Conservation (phyloP, 2,329 filamentous ascomycete genomes). For the Pseudopithomyces maydicus region DNA sequence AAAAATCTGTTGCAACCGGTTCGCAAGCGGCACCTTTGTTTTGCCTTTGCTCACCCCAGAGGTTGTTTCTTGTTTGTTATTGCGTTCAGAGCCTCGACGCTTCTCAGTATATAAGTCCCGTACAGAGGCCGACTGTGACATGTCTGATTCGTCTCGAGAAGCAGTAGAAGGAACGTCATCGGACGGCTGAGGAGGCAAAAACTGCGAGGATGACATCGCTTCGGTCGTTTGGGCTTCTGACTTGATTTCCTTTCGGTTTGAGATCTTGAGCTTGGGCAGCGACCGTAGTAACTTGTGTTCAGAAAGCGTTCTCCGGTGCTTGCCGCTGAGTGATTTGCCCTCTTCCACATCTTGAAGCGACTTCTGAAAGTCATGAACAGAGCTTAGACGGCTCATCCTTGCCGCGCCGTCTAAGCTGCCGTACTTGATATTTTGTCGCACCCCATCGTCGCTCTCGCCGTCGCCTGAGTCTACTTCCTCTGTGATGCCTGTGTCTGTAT, state of each 20-base stretch:
- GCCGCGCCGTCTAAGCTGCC: constrained; percentile 41
- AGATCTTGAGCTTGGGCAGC: constrained; percentile 61
- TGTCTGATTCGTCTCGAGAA: constrained; percentile 19
- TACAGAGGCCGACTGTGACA: constrained; percentile 26
- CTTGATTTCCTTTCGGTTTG: constrained; percentile 36
- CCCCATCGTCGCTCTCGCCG: constrained; percentile 72
- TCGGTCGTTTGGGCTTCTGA: constrained; percentile 45
- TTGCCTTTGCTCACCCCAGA: constrained; percentile 25
- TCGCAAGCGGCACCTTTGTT: constrained; percentile 65
- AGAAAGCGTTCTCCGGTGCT: constrained; percentile 65
- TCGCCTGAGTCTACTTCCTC: constrained; percentile 75
- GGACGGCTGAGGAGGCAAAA: constrained; percentile 38
- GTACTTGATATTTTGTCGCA: constrained; percentile 28
- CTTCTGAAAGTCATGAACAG: constrained; percentile 36
- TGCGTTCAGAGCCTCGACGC: constrained; percentile 23
- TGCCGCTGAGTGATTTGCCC: constrained; percentile 26
- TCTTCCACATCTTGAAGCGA: constrained; percentile 20
- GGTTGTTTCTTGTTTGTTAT: constrained; percentile 32
- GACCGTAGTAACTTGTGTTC: constrained; percentile 70
- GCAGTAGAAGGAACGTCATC: constrained; percentile 18
- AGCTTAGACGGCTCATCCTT: constrained; percentile 41
- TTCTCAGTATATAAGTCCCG: constrained; percentile 31
- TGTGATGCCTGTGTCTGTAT: constrained; percentile 81
- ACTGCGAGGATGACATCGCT: constrained; percentile 55
- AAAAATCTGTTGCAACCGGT: constrained; percentile 69